Evolutionary conservation across 768 basidiomycete genomes (phyloP), one percentile per base, ranked within the genome.

Genomic region (Hypsizygus marmoreus): DNA sequence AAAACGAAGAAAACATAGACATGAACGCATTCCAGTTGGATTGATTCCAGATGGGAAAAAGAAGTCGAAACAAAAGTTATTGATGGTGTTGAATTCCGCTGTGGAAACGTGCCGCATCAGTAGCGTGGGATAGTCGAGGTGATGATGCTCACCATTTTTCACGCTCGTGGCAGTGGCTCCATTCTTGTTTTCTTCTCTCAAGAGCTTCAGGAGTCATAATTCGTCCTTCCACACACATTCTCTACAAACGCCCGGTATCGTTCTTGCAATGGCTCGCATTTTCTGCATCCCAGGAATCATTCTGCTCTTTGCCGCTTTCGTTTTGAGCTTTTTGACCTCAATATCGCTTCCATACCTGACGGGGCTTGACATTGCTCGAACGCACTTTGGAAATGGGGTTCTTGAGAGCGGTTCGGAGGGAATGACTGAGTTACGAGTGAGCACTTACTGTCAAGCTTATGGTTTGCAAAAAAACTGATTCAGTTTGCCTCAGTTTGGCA

Each of bases 281-380:
- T 61, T 84, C 67, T 84, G 82, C 58, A 69, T 88, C 49, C 82
- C 83, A 3, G 84, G 80, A 24, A 45, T 88, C 42, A 61, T 82
- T 50, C 70, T 75, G 50, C 61, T 73, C 26, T 69, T 79, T 56
- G 66, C 63, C 33, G 87, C 88, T 20, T 76, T 88, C 47, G 74
- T 84, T 2, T 76, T 90, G 50, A 77, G 76, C 54, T 70, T 89
- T 59, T 67, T 90, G 51, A 77, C 81, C 24, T 82, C 87, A 10
- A 73, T 91, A 38, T 90, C 88, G 12, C 68, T 89, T 3, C 88
- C 89, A 1, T 82, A 69, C 66, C 71, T 91, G 16, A 71, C 82
- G 14, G 79, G 75, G 0, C 68, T 89, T 54, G 88, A 89, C 64
- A 71, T 91, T 57, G 73, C 76, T 11, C 81, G 86, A 22, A 72